Evolutionary conservation across 23 red algal species (phyloP).

Genomic region (Cyanidium caldarium): DNA sequence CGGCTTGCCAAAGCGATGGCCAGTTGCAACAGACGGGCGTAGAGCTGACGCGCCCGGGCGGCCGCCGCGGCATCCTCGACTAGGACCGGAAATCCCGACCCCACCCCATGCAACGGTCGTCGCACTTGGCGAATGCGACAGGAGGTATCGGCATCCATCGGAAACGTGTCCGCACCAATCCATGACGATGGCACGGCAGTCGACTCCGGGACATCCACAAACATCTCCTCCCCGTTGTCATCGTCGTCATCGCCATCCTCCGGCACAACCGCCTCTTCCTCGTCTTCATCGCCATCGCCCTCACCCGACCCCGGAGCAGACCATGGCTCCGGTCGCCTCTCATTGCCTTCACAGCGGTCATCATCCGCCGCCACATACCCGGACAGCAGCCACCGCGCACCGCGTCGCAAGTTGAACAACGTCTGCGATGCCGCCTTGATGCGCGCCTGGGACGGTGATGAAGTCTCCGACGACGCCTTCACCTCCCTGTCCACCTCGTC

Average conservation of each 20-base stretch:
- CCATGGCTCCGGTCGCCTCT: background rate
- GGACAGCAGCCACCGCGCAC: background rate
- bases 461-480: background rate
- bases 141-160: too few relatives aligned
- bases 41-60: too few relatives aligned
- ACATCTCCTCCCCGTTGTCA: background rate
- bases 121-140: too few relatives aligned
- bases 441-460: too few relatives aligned
- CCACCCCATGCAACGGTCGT: background rate
- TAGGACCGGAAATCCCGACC: background rate
- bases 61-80: background rate
- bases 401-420: background rate
- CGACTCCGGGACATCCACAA: background rate
- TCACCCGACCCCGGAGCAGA: too few relatives aligned
- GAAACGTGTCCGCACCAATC: too few relatives aligned
- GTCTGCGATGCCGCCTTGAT: background rate
- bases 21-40: background rate
- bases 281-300: background rate
- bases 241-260: background rate
- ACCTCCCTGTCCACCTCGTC: background rate
- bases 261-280: background rate
- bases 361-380: background rate
- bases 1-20: background rate
- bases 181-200: too few relatives aligned
- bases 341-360: too few relatives aligned